Percentiles rank a stretch among this genome's conserved stretches.
Evolutionary conservation across 1,139 yeast species (phyloP).

Genomic region (Blastobotrys ciferrii): DNA sequence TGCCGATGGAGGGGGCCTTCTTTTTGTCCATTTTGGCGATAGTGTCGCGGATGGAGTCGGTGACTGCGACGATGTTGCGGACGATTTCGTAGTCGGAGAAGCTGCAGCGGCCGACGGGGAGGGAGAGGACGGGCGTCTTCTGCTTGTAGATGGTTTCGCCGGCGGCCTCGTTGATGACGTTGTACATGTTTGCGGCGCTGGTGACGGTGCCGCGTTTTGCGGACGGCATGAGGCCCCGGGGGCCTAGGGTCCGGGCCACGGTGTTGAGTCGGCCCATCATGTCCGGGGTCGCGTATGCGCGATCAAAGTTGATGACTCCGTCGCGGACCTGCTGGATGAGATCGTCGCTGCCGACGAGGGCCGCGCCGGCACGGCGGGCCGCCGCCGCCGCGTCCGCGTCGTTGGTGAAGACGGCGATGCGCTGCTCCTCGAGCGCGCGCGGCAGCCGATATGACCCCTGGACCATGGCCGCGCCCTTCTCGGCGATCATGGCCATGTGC

Average conservation of each 20-base stretch:
- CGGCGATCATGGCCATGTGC: constrained; percentile 67
- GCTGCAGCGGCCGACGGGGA: constrained; percentile 76
- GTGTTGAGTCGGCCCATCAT: constrained; percentile 58
- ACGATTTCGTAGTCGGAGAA: constrained; percentile 77
- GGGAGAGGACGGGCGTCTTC: constrained; percentile 50
- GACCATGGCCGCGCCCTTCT: constrained; percentile 74
- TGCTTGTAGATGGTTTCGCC: constrained; percentile 77
- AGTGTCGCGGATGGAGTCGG: constrained; percentile 60
- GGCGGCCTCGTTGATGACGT: constrained; percentile 52
- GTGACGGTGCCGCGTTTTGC: constrained; percentile 85
- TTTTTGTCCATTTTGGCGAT: constrained; percentile 50
- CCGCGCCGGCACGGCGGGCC: constrained; percentile 59
- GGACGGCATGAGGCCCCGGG: constrained; percentile 85
- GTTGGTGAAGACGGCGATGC: constrained; percentile 66
- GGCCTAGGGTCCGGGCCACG: constrained; percentile 79
- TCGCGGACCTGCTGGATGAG: constrained; percentile 59
- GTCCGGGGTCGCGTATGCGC: constrained; percentile 84
- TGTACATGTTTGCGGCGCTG: constrained; percentile 48
- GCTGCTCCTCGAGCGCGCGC: constrained; percentile 62
- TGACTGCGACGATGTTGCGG: constrained; percentile 68
- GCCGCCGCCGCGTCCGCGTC: constrained; percentile 51
- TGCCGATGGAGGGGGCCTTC: constrained; percentile 70
- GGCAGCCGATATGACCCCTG: constrained; percentile 75
- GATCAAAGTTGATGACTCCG: constrained; percentile 67
- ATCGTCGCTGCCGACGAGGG: constrained; percentile 68